phyloP scores from a whole-genome alignment of 106 monocot species.

The Gastrodia elata region DNA sequence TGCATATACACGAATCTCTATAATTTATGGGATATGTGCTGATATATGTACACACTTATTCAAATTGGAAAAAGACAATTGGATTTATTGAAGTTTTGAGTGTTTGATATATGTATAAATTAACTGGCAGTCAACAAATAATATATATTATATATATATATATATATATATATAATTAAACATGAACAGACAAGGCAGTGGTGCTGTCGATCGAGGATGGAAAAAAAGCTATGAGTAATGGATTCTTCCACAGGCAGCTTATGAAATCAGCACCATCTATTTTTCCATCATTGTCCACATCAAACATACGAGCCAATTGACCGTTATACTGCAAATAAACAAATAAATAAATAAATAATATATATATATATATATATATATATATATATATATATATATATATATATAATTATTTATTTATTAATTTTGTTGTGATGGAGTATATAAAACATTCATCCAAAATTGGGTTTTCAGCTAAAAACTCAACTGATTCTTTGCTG shows the following conservation, averaged over 20 bases:
- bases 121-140: background rate
- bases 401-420: no score
- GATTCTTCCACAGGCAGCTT: constrained; percentile 56
- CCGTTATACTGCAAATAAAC: constrained; percentile 22
- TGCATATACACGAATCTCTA: background rate
- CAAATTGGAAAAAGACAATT: background rate
- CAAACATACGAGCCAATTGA: constrained; percentile 29
- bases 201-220: background rate
- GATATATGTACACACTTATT: background rate
- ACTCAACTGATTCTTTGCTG: constrained; percentile 35
- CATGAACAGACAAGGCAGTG: constrained; percentile 1
- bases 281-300: constrained; percentile 33
- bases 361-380: no score
- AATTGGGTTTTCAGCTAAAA: background rate
- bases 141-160: no score
- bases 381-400: no score
- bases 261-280: constrained; percentile 60
- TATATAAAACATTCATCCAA: background rate
- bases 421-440: no score
- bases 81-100: background rate
- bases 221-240: constrained; percentile 63
- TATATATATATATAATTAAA: background rate
- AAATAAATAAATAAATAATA: background rate
- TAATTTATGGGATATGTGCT: background rate
- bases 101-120: background rate